phyloP scores from a whole-genome alignment of 169 alveolate genomes.

The Plasmodium billcollinsi region DNA sequence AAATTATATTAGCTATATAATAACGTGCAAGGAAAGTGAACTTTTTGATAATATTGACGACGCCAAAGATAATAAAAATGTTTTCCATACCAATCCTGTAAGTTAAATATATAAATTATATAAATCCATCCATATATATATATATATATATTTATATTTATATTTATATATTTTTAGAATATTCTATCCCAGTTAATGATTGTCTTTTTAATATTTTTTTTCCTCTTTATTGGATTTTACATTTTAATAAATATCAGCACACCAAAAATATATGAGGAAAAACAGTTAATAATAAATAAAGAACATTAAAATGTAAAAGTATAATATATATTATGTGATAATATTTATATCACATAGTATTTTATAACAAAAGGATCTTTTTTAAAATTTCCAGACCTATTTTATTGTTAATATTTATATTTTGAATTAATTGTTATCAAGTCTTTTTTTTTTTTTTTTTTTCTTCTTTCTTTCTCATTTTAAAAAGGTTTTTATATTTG shows the following conservation, averaged over 20 bases:
- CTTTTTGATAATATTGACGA: slow-evolving; percentile 64
- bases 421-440: slow-evolving; percentile 58
- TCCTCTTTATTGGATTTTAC: slow-evolving; percentile 65
- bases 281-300: slow-evolving; percentile 72
- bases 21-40: slow-evolving; percentile 50
- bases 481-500: slow-evolving; percentile 58
- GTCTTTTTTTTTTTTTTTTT: slow-evolving; percentile 12
- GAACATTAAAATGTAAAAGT: slow-evolving; percentile 47
- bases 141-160: background rate
- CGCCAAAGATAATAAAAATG: slow-evolving; percentile 59
- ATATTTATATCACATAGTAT: too few relatives aligned
- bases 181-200: slow-evolving; percentile 58
- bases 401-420: slow-evolving; percentile 32
- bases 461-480: background rate
- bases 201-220: slow-evolving; percentile 43
- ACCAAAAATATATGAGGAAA: slow-evolving; percentile 69
- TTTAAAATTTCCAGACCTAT: too few relatives aligned
- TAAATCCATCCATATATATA: background rate
- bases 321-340: slow-evolving; percentile 13
- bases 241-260: slow-evolving; percentile 44
- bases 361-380: too few relatives aligned
- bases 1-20: slow-evolving; percentile 41
- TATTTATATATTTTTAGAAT: slow-evolving; percentile 13
- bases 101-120: slow-evolving; percentile 10
- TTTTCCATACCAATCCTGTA: slow-evolving; percentile 72